Conservation (phyloP, 2,329 filamentous ascomycete species). For the Arthrobotrys entomopaga region DNA sequence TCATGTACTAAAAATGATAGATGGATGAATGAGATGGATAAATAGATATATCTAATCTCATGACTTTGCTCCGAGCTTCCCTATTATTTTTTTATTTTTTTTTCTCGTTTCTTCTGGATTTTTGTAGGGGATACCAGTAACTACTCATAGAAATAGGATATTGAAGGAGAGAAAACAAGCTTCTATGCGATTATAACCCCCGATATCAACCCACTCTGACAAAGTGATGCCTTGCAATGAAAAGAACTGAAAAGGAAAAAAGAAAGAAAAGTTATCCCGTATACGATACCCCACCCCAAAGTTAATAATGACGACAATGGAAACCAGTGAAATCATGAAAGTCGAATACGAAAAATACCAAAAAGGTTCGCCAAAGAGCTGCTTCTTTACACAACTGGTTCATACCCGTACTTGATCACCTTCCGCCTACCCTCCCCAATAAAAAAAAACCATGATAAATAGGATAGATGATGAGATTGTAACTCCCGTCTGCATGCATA, state of each 20-base stretch:
- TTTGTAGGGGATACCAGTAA: too few species aligned
- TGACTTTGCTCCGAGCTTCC: conserved; percentile 14
- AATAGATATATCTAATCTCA: not conserved
- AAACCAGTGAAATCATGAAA: conserved; percentile 7
- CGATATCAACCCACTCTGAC: conserved; percentile 15
- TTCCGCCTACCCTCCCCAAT: not conserved
- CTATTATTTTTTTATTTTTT: conserved; percentile 39
- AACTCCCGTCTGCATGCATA: not conserved
- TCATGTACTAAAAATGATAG: conserved; percentile 40
- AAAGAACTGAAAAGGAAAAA: not conserved
- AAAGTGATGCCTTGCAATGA: conserved; percentile 2
- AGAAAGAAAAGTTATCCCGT: conserved; percentile 30
- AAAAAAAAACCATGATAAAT: not conserved
- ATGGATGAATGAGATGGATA: not conserved
- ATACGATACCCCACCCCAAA: conserved; percentile 12
- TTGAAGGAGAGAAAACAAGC: conserved; percentile 9
- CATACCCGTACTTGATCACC: conserved; percentile 11
- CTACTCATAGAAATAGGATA: not conserved
- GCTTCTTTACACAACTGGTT: not conserved
- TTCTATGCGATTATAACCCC: conserved; percentile 42
- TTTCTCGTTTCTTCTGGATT: conserved; percentile 36
- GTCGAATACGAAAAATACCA: not conserved
- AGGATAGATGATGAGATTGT: conserved; percentile 11
- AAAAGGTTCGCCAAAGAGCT: too few species aligned
- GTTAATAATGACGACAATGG: conserved; percentile 20